These are phyloP conservation scores for Globisporangium apiculatum DNA, from an alignment of 352 stramenopile genomes.

Conservation along the genomic window DNA sequence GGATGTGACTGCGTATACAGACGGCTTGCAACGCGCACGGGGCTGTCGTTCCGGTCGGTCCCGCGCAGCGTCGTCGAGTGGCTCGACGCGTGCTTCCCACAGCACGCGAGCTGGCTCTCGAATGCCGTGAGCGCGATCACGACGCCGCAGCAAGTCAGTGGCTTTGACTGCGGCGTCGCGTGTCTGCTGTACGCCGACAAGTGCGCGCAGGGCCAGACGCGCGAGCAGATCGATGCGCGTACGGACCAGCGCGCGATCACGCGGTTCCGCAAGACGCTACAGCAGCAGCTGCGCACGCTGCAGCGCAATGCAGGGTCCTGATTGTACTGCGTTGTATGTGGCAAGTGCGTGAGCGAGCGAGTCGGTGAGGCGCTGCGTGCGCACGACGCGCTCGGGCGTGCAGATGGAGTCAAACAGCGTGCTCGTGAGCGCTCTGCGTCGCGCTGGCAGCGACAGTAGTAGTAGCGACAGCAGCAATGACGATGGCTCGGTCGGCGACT, in stretches of 20 bases:
- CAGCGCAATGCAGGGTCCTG: background rate
- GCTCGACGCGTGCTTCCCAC: constrained; percentile 74
- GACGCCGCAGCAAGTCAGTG: constrained; percentile 80
- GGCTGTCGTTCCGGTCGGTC: constrained; percentile 67
- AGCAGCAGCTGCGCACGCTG: constrained; percentile 22
- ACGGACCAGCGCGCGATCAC: constrained; percentile 72
- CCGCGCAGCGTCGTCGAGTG: constrained; percentile 76
- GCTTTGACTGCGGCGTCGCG: constrained; percentile 86
- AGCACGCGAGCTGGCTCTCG: constrained; percentile 47
- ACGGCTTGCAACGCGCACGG: constrained; percentile 42
- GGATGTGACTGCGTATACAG: constrained; percentile 6
- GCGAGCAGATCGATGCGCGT: constrained; percentile 48
- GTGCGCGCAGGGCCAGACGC: constrained; percentile 48
- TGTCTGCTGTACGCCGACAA: constrained; percentile 87
- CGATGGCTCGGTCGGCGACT: constrained; percentile 4
- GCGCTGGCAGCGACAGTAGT: background rate
- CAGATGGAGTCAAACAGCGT: constrained; percentile 8
- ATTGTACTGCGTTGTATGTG: too few relatives aligned
- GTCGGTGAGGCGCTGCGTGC: too few relatives aligned
- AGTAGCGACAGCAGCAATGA: constrained; percentile 1
- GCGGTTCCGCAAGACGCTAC: constrained; percentile 49
- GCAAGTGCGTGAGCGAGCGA: too few relatives aligned
- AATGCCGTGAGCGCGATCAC: constrained; percentile 70
- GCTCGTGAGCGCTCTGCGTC: background rate
- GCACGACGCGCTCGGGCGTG: background rate